Evolutionary conservation across 2,329 filamentous ascomycete species (phyloP).

Genomic region (Cyanodermella asteris): DNA sequence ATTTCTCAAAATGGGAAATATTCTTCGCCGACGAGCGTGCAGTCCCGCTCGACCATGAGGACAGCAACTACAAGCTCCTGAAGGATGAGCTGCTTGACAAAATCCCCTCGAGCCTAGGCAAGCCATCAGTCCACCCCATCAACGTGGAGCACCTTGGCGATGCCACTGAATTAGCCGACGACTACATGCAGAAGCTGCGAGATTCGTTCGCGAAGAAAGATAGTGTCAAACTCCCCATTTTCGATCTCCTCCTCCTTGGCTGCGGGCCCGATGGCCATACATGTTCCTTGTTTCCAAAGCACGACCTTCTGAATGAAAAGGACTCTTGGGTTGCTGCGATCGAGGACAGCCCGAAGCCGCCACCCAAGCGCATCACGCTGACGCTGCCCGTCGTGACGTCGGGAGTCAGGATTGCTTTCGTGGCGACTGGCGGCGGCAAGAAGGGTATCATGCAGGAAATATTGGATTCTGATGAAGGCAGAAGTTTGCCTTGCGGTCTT

Average conservation of each 20-base stretch:
- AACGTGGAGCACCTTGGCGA: conserved; percentile 46
- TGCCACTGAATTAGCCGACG: conserved; percentile 75
- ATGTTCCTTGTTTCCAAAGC: conserved; percentile 84
- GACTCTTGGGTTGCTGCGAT: conserved; percentile 86
- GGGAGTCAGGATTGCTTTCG: conserved; percentile 68
- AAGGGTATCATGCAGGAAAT: conserved; percentile 82
- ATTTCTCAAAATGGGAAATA: conserved; percentile 83
- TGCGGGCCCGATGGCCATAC: conserved; percentile 94
- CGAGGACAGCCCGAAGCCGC: conserved; percentile 85
- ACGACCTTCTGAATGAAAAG: conserved; percentile 64
- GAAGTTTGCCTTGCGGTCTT: conserved; percentile 59
- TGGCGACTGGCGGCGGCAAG: conserved; percentile 77
- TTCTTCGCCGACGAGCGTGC: conserved; percentile 97
- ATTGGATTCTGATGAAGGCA: conserved; percentile 55
- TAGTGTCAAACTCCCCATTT: conserved; percentile 82
- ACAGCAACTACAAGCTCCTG: conserved; percentile 83
- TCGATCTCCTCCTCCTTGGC: conserved; percentile 81
- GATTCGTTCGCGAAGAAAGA: conserved; percentile 74
- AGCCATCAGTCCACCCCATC: conserved; percentile 60
- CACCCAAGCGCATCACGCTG: conserved; percentile 72
- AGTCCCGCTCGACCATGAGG: conserved; percentile 72
- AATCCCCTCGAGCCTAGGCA: conserved; percentile 44
- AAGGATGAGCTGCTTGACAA: conserved; percentile 77
- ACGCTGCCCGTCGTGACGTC: conserved; percentile 80
- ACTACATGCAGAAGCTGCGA: conserved; percentile 79